phyloP scores from a whole-genome alignment of 805 yeast genomes.

The Hanseniaspora jakobsenii region DNA sequence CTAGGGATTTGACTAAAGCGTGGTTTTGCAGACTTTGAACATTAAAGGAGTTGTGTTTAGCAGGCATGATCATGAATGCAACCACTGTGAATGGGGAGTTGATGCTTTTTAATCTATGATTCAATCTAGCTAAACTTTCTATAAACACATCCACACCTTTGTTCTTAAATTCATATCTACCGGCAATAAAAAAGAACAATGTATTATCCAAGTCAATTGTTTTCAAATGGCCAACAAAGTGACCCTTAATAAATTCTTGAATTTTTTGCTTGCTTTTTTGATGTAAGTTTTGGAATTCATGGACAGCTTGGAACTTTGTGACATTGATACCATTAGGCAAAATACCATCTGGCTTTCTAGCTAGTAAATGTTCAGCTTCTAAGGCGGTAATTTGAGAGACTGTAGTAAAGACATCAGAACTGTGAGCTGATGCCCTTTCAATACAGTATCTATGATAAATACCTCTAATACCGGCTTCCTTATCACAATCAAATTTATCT shows the following conservation, averaged over 20 bases:
- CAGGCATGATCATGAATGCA: slow-evolving; percentile 97
- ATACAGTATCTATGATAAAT: slow-evolving; percentile 94
- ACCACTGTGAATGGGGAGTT: slow-evolving; percentile 87
- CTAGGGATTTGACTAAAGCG: slow-evolving; percentile 86
- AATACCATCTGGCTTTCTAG: slow-evolving; percentile 95
- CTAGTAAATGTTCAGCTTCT: slow-evolving; percentile 83
- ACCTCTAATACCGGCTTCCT: slow-evolving; percentile 96
- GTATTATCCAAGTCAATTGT: slow-evolving; percentile 81
- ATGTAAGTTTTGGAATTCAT: slow-evolving; percentile 93
- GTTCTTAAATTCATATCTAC: slow-evolving; percentile 91
- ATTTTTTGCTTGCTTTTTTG: slow-evolving; percentile 83
- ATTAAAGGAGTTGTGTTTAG: slow-evolving; percentile 83
- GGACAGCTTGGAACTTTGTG: slow-evolving; percentile 91
- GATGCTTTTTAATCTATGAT: slow-evolving; percentile 67
- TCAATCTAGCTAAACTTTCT: slow-evolving; percentile 83
- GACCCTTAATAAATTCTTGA: slow-evolving; percentile 90
- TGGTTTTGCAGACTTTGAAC: slow-evolving; percentile 93
- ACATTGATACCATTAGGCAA: slow-evolving; percentile 94
- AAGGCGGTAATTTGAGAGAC: slow-evolving; percentile 96
- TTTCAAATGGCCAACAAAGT: slow-evolving; percentile 91
- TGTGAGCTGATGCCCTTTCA: slow-evolving; percentile 91
- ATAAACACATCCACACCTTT: slow-evolving; percentile 94
- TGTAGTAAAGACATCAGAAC: slow-evolving; percentile 93
- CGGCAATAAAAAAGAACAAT: slow-evolving; percentile 88
- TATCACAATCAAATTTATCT: slow-evolving; percentile 83